Base-by-base conservation (phyloP, 2,329 filamentous ascomycete genomes). In the Ophiostoma ulmi region DNA sequence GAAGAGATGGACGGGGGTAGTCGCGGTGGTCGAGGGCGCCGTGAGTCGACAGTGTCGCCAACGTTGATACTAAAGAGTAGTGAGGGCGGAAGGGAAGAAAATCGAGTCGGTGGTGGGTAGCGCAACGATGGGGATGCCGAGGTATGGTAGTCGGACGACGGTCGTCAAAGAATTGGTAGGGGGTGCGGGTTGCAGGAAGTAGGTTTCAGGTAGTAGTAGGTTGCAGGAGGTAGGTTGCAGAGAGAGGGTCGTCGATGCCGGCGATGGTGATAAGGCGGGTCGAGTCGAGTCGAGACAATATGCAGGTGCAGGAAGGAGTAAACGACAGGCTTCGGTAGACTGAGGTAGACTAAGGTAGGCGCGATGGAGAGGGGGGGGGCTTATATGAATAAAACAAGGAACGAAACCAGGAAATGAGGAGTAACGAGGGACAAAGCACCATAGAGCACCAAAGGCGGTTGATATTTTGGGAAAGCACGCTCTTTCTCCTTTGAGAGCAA, bases 351-450 rank as follows among this genome's bases (percentile, higher is more conserved):
- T 39, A 3, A 48, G 65, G 65, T n/a, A 26, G 65, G 65, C 31
- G 65, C 38, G 22, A 67, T 35, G 52, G 52, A 48, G 38, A 3
- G 44, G 52, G 11, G 52, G 55, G 58, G 58, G 26, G 58, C 58
- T 63, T 35, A 26, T 35, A 65, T 11, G 36, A 22, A 65, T 22
- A 65, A 65, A 65, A 65, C 63, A 65, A 65, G 63, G 36, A 65
- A 65, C 63, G 63, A 65, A 65, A 65, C 63, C 61, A 64, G 61
- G 31, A 13, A 38, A 64, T n/a, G 61, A 38, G 61, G 61, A 64
- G 61, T 35, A 64, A 11, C 61, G 38, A 38, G 38, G 64, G 64
- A 38, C 31, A n/a, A 36, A 64, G 61, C 17, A 64, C 52, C 17
- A 64, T 8, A 48, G 44, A 6, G 20, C 44, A n/a, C 8, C 31